These are phyloP conservation scores for Epichloe typhina DNA, from an alignment of 2,329 filamentous ascomycete genomes.

Conservation along the genomic window DNA sequence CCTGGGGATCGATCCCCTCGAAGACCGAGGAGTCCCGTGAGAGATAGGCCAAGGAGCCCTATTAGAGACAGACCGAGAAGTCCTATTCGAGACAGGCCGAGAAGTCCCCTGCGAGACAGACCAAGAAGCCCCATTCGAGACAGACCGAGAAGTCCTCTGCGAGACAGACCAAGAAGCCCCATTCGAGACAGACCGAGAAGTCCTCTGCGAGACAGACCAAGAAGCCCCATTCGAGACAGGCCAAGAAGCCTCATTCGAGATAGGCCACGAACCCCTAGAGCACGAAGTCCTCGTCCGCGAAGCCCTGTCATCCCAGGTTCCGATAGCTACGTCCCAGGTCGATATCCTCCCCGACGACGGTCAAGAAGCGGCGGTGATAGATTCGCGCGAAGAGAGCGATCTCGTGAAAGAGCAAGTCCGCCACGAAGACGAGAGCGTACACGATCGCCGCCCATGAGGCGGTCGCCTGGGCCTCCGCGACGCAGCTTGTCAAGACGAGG, in stretches of 20 bases:
- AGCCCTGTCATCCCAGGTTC: slow-evolving; percentile 25
- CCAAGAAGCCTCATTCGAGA: slow-evolving; percentile 17
- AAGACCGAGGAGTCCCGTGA: slow-evolving; percentile 17
- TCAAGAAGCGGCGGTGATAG: slow-evolving; percentile 29
- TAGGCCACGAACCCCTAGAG: slow-evolving; percentile 19
- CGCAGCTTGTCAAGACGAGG: slow-evolving; percentile 25
- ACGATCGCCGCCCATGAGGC: slow-evolving; percentile 21
- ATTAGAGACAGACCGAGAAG: slow-evolving; percentile 10
- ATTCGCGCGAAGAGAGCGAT: slow-evolving; percentile 27
- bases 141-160: slow-evolving; percentile 17
- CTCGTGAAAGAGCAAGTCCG: slow-evolving; percentile 26
- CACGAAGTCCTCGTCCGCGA: slow-evolving; percentile 25
- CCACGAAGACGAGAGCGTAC: slow-evolving; percentile 24
- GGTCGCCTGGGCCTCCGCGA: slow-evolving; percentile 22
- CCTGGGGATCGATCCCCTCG: slow-evolving; percentile 31
- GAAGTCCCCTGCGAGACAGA: slow-evolving; percentile 5
- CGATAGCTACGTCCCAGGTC: slow-evolving; percentile 33
- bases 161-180: slow-evolving; percentile 10
- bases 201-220: too few species aligned
- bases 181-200: too few species aligned
- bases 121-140: slow-evolving; percentile 9
- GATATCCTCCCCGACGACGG: slow-evolving; percentile 28
- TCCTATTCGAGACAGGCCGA: slow-evolving; percentile 14
- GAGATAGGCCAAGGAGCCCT: slow-evolving; percentile 16
- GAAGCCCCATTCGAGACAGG: slow-evolving; percentile 7